A percentile compares a stretch with the other conserved stretches of the same genome.
Conservation (phyloP, 192 early-diverging fungal species). For the Funneliformis geosporum region DNA sequence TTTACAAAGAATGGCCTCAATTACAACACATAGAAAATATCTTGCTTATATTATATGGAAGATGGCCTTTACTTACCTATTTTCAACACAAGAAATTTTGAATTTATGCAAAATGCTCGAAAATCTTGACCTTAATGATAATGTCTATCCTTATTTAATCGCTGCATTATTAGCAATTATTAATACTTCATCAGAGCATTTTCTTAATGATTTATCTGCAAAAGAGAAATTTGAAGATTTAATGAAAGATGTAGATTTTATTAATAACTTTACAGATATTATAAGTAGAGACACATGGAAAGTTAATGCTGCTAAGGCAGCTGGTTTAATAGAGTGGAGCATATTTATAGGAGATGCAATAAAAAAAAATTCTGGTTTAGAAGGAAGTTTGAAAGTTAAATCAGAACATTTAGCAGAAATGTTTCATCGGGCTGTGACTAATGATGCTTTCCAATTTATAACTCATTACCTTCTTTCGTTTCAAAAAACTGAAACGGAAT, state of each 20-base stretch:
- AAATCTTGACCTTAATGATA: slow-evolving; percentile 38
- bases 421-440: slow-evolving; percentile 54
- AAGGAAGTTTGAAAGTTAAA: slow-evolving; percentile 41
- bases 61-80: slow-evolving; percentile 42
- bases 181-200: slow-evolving; percentile 45
- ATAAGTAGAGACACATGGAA: slow-evolving; percentile 33
- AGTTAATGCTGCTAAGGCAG: slow-evolving; percentile 40
- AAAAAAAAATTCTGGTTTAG: slow-evolving; percentile 51
- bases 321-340: slow-evolving; percentile 62
- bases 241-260: slow-evolving; percentile 40
- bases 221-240: slow-evolving; percentile 34
- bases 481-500: slow-evolving; percentile 29
- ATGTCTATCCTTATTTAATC: slow-evolving; percentile 38
- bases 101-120: slow-evolving; percentile 41
- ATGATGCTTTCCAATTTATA: slow-evolving; percentile 64
- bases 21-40: slow-evolving; percentile 43
- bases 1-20: slow-evolving; percentile 43
- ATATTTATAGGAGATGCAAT: slow-evolving; percentile 54
- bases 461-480: slow-evolving; percentile 64
- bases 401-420: slow-evolving; percentile 48
- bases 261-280: slow-evolving; percentile 38
- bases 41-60: slow-evolving; percentile 49
- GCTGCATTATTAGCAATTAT: slow-evolving; percentile 43
- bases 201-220: slow-evolving; percentile 32
- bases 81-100: slow-evolving; percentile 41